phyloP scores from a whole-genome alignment of 2,329 filamentous ascomycete species.

The Coniochaeta prunicola region DNA sequence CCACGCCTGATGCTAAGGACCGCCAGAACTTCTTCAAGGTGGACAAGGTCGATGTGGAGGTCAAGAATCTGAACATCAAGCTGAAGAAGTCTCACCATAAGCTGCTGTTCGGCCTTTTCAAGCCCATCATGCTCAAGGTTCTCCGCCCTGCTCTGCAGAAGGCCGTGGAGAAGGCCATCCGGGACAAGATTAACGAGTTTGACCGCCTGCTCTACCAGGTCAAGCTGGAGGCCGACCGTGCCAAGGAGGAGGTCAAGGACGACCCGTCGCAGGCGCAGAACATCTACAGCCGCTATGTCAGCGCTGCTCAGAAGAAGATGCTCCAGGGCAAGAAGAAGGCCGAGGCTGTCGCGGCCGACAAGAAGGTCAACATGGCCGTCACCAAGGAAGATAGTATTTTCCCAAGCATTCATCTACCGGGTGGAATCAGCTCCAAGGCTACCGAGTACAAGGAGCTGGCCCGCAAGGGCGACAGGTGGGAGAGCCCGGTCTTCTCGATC shows the following conservation, averaged over 20 bases:
- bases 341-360: conserved; percentile 51
- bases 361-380: conserved; percentile 73
- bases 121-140: conserved; percentile 77
- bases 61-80: conserved; percentile 80
- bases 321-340: conserved; percentile 74
- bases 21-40: conserved; percentile 87
- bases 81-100: conserved; percentile 95
- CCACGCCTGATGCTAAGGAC: conserved; percentile 70
- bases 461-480: conserved; percentile 84
- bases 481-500: conserved; percentile 88
- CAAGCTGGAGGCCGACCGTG: conserved; percentile 75
- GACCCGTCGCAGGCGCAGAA: conserved; percentile 70
- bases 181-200: conserved; percentile 68
- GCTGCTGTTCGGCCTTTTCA: conserved; percentile 76
- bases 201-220: conserved; percentile 69
- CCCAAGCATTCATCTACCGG: conserved; percentile 77
- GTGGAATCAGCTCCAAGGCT: conserved; percentile 86
- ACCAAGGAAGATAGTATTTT: conserved; percentile 86
- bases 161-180: conserved; percentile 82
- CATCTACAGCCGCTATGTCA: conserved; percentile 79
- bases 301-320: conserved; percentile 65
- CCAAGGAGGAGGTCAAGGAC: conserved; percentile 55
- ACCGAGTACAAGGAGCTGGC: conserved; percentile 89
- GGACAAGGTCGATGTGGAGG: conserved; percentile 76
- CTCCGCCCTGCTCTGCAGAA: conserved; percentile 81